These are phyloP conservation scores for Apiosordaria backusii DNA, from an alignment of 495 filamentous ascomycete species.

Conservation along the genomic window DNA sequence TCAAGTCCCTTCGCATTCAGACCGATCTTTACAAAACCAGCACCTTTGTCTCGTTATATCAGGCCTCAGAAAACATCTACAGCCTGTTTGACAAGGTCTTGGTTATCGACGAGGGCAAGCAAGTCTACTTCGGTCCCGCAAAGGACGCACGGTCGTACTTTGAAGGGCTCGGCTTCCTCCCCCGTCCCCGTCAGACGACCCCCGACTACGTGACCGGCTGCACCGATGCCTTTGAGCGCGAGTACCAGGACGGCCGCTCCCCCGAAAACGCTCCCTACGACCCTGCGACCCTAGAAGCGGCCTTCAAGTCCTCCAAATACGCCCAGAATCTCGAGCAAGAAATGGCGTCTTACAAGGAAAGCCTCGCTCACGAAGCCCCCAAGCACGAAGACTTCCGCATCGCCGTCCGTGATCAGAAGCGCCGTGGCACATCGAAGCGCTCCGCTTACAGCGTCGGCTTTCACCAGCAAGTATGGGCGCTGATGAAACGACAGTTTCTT, in stretches of 20 bases:
- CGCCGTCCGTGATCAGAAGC: conserved; percentile 75
- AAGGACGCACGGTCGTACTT: conserved; percentile 72
- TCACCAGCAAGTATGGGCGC: conserved; percentile 72
- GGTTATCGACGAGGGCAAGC: conserved; percentile 71
- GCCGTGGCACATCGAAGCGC: conserved; percentile 58
- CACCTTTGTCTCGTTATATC: conserved; percentile 78
- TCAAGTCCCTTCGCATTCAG: conserved; percentile 70
- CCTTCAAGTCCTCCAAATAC: conserved; percentile 63
- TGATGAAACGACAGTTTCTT: conserved; percentile 78
- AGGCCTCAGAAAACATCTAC: conserved; percentile 82
- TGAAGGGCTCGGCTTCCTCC: conserved; percentile 72
- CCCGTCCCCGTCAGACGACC: conserved; percentile 77
- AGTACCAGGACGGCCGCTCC: conserved; percentile 63
- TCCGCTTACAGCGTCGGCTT: conserved; percentile 81
- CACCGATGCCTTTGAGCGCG: conserved; percentile 78
- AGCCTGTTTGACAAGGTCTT: conserved; percentile 83
- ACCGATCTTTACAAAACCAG: conserved; percentile 76
- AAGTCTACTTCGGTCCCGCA: conserved; percentile 77
- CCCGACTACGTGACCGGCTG: conserved; percentile 83
- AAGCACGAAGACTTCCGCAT: conserved; percentile 69
- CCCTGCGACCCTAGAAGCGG: conserved; percentile 59
- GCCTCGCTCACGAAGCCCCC: conserved; percentile 58
- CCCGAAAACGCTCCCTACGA: conserved; percentile 61
- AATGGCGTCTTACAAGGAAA: conserved; percentile 62
- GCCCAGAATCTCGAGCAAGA: conserved; percentile 56